A percentile compares a stretch with the other conserved stretches of the same genome.
Conservation (phyloP, 164 flowering plant genomes). For the Chloranthus sessilifolius region DNA sequence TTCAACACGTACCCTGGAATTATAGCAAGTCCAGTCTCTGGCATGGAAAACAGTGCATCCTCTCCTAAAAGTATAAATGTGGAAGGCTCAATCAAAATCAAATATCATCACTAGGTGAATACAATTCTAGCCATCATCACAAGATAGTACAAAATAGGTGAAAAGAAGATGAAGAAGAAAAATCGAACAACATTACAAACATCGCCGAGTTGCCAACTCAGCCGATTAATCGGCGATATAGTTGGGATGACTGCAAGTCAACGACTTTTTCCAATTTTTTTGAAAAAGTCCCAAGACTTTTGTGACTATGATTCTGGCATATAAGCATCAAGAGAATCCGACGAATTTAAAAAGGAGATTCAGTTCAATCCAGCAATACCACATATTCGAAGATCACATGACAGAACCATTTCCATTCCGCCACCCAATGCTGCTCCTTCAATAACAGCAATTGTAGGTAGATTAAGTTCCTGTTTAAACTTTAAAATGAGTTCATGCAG, state of each 20-base stretch:
- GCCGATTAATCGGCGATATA: no score
- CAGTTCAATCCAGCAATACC: slow-evolving; percentile 33
- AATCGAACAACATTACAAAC: no score
- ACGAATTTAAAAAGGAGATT: slow-evolving; percentile 1
- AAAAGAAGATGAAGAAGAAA: no score
- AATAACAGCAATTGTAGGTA: slow-evolving; percentile 91
- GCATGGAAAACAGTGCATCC: slow-evolving; percentile 70
- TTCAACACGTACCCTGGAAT: slow-evolving; percentile 78
- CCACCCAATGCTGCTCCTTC: slow-evolving; percentile 98
- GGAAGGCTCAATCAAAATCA: no score
- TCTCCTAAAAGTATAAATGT: slow-evolving; percentile 51
- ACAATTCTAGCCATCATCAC: background rate
- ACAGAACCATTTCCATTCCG: slow-evolving; percentile 86
- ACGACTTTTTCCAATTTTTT: no score
- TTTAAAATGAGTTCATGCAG: background rate
- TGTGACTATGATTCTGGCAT: no score
- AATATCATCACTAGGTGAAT: background rate
- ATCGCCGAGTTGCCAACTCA: no score
- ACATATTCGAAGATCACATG: slow-evolving; percentile 94
- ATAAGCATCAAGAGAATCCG: background rate
- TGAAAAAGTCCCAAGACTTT: no score
- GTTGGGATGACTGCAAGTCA: no score
- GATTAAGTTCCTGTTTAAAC: slow-evolving; percentile 43
- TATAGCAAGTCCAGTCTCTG: slow-evolving; percentile 95
- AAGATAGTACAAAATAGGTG: slow-evolving; percentile 4